phyloP scores from a whole-genome alignment of 352 stramenopile genomes.

The Pythium dissimile region DNA sequence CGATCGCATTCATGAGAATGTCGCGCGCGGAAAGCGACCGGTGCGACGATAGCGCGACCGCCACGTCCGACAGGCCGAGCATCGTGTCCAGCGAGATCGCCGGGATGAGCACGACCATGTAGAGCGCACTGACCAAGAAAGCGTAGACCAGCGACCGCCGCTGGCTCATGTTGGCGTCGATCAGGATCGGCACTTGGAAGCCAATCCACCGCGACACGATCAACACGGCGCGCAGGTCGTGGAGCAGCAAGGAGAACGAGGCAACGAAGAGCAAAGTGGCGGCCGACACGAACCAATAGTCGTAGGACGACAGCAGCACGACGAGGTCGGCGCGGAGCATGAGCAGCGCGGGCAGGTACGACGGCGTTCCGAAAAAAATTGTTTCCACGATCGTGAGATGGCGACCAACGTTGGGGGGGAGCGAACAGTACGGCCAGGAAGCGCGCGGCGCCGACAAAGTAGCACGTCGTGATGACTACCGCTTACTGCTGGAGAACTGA shows the following conservation, averaged over 20 bases:
- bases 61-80: background rate
- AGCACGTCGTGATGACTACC: background rate
- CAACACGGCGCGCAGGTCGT: conserved; percentile 6
- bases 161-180: conserved; percentile 19
- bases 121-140: background rate
- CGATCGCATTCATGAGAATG: conserved; percentile 6
- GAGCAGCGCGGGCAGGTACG: background rate
- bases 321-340: conserved; percentile 15
- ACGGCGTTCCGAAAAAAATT: background rate
- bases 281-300: conserved; percentile 28
- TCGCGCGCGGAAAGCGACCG: background rate
- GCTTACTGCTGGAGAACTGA: background rate
- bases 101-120: background rate
- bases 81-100: background rate
- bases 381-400: background rate
- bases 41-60: background rate
- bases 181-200: conserved; percentile 22
- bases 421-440: background rate
- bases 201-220: background rate
- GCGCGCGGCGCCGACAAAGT: background rate
- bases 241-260: conserved; percentile 6
- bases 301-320: conserved; percentile 10
- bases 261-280: conserved; percentile 11
- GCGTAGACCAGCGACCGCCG: background rate
- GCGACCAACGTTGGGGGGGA: background rate